A percentile compares a stretch with the other conserved stretches of the same genome.
Evolutionary conservation across 164 flowering plant species (phyloP).

Genomic region (Macadamia tetraphylla): DNA sequence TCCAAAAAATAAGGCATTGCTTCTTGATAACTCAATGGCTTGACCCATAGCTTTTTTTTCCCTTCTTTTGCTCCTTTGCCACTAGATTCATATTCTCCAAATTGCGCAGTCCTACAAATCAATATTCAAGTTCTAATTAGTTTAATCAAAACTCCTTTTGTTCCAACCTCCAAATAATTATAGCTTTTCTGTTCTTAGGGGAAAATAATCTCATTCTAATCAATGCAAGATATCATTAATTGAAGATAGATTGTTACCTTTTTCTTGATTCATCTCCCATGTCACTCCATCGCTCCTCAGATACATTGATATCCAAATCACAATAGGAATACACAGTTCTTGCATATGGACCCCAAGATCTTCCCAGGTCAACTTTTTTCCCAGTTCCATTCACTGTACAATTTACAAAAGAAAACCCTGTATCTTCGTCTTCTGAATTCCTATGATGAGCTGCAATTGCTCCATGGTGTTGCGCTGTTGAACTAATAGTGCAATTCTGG

Average conservation of each 20-base stretch:
- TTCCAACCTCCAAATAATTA: too few species aligned
- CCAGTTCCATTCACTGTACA: constrained; percentile 67
- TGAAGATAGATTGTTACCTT: constrained; percentile 12
- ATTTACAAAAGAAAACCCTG: constrained; percentile 75
- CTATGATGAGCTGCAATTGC: constrained; percentile 86
- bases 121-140: neutral
- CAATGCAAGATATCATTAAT: neutral
- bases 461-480: constrained; percentile 46
- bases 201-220: too few species aligned
- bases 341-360: constrained; percentile 91
- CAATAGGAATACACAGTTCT: constrained; percentile 53
- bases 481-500: constrained; percentile 53
- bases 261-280: constrained; percentile 50
- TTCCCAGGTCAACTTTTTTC: constrained; percentile 37
- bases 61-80: constrained; percentile 66
- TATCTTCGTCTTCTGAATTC: constrained; percentile 36
- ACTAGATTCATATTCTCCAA: constrained; percentile 62
- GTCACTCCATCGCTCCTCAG: constrained; percentile 68
- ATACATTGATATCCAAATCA: constrained; percentile 39
- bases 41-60: constrained; percentile 64
- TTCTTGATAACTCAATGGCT: constrained; percentile 39
- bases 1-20: constrained; percentile 42
- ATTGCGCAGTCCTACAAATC: constrained; percentile 52
- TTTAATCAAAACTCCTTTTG: too few species aligned
- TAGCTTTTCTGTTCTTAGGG: too few species aligned